Base-by-base conservation (phyloP, 768 basidiomycete species). In the Amanita subjunquillea region DNA sequence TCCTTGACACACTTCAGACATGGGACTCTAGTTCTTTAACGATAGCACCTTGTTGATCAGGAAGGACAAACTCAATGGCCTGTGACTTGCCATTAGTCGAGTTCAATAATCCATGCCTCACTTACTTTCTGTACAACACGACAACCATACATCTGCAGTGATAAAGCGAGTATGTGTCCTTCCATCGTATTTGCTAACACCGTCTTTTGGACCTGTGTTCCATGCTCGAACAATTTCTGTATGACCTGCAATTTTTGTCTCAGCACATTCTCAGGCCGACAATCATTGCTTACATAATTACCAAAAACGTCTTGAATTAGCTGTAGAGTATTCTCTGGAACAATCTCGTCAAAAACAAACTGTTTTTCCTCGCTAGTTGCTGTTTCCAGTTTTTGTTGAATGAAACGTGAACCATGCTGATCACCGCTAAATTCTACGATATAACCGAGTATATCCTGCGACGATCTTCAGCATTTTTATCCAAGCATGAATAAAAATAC, bases 341-440 rank as follows among this genome's bases (percentile, higher is more conserved):
- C 76, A 58, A 97, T 88, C 69, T 98, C 95, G 46, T 87, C 82
- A 56, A 92, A 96, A 36, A 95, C 75, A 32, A 72, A 65, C 58
- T 87, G 80, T 63, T 82, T 85, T 60, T 92, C 91, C 54, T 91
- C 90, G 37, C 74, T 73, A n/a, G 79, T 75, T 4, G 91, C 86
- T 2, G 69, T 71, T 63, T 88, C 84, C 39, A 97, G 73, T 62
- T 87, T 85, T 59, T 87, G 83, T 64, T 98, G 95, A 55, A 99
- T 93, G 67, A 97, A 92, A 7, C 95, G 82, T n/a, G 93, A 96
- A n/a, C 93, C 95, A 57, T 94, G 88, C 63, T 96, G 94, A 67
- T 98, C 95, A 12, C 82, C 80, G 54, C 89, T 85, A 65, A 99
- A 99, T 66, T 97, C 95, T 38, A 89, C 84, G 51, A 95, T 67